Conservation (phyloP, 768 basidiomycete genomes). For the Auricularia auricula-judae region DNA sequence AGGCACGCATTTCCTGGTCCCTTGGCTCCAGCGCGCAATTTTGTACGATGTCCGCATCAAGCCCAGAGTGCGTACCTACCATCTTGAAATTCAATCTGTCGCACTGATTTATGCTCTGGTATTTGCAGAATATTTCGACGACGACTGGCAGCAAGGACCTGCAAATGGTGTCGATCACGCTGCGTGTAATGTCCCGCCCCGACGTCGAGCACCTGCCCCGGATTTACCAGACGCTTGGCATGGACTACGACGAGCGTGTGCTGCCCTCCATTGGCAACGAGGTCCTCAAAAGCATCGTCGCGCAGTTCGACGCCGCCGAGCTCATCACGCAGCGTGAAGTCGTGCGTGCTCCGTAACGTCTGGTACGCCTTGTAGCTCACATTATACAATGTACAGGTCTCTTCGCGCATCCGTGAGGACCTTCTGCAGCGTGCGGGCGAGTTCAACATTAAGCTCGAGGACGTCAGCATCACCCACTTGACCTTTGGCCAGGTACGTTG, state of each 20-base stretch:
- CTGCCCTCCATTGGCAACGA: constrained; percentile 97
- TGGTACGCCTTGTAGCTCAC: neutral
- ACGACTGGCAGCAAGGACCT: constrained; percentile 97
- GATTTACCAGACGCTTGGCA: constrained; percentile 90
- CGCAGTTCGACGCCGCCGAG: constrained; percentile 95
- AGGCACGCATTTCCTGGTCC: constrained; percentile 93
- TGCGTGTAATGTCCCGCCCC: constrained; percentile 90
- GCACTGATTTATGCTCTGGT: constrained; percentile 8
- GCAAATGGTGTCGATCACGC: constrained; percentile 96
- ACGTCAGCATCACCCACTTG: constrained; percentile 91
- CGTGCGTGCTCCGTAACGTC: constrained; percentile 31
- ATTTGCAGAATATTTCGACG: constrained; percentile 83
- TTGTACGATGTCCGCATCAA: constrained; percentile 97
- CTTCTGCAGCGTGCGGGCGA: constrained; percentile 88
- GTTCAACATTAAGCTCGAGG: constrained; percentile 91
- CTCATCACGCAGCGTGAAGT: constrained; percentile 97
- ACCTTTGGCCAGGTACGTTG: constrained; percentile 70
- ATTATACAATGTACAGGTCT: constrained; percentile 42
- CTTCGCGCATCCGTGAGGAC: constrained; percentile 85
- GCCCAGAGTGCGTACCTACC: constrained; percentile 56
- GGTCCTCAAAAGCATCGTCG: constrained; percentile 95
- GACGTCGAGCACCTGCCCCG: constrained; percentile 78
- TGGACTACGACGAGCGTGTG: constrained; percentile 97
- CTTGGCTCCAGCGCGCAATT: constrained; percentile 93
- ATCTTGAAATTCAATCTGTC: no score